Base-by-base conservation (phyloP, 2,329 filamentous ascomycete species). In the Hirsutella minnesotensis region DNA sequence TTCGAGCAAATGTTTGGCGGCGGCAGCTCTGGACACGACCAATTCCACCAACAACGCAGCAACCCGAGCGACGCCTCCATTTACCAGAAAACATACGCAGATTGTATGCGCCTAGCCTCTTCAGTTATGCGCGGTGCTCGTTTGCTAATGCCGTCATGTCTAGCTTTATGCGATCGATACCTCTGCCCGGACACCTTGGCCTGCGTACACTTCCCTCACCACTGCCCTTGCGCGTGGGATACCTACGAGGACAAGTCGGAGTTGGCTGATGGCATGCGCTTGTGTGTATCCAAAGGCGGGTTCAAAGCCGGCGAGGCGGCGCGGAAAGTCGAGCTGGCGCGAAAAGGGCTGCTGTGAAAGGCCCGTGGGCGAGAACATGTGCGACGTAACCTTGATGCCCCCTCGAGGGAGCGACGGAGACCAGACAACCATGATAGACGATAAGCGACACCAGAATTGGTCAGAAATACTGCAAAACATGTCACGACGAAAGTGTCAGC, bases 1-100 rank as follows among this genome's bases (percentile, higher is more conserved):
- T 98, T 96, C 66, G 89, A 95, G 61, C 87, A 96, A 56, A 95
- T 96, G 86, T 96, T 98, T 62, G 75, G 79, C 53, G 77, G 77
- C 51, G 70, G 72, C 36, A 35, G 42, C 46, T 64, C 72, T 46
- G 60, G 58, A 38, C 56, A 60, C 10, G 66, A 70, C 12, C 69
- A 76, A 44, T 73, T 78, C 50, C 64, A 74, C 39, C 61, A 67
- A 38, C 75, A 77, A 44, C 82, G 86, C 55, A 92, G 95, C 60
- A 86, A 84, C 22, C 76, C 86, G 2, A 94, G 86, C 56, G 90
- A 96, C 64, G 83, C 86, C 13, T 67, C 70, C 20, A 83, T 85
- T 69, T 96, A 95, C 62, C 81, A 79, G 54, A 67, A 75, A 47
- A 75, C 77, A 46, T 87, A 86, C 59, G 75, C 81, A 27, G 67